Base-by-base conservation (phyloP, 2,329 filamentous ascomycete species). In the Aspergillus sp. region DNA sequence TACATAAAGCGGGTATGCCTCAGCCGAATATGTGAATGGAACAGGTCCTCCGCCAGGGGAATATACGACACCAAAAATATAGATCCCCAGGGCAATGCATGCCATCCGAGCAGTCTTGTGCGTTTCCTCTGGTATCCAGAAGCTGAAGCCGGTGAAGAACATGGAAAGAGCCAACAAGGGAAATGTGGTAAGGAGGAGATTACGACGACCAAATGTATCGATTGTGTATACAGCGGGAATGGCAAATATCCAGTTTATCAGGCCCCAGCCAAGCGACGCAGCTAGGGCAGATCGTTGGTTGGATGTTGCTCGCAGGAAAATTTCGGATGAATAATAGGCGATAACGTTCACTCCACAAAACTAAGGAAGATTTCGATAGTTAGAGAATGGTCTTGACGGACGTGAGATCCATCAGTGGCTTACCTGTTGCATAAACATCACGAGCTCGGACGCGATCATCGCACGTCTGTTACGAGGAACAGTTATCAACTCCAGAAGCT, bases 391-490 rank as follows among this genome's bases (percentile, higher is more conserved):
- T 10, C 6, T 11, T 35, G 33, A 7, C 3, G 19, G 33, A n/a
- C 8, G 7, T 35, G n/a, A 7, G 3, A n/a, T 34, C 30, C 30
- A 32, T 32, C n/a, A 4, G 32, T 50, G 12, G 47, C 47, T 47
- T 49, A 73, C 74, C 60, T 84, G 81, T 54, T 85, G 81, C 74
- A 82, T 77, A 49, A 83, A 83, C 81, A 85, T 85, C 46, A 83
- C 78, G 34, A 83, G 74, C 54, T 81, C 71, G 1, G 77, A 80
- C 2, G 79, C 81, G 11, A 81, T 53, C 65, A 80, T 72, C 2
- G 78, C 81, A 42, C 81, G 77, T 12, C 81, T 75, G 57, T 83
- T 84, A 37, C 82, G 76, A 10, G 79, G 77, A 13, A 85, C 70
- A 0, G 73, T 78, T 39, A 83, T 70, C 27, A 85, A 60, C 53